phyloP scores from a whole-genome alignment of 805 yeast genomes.

The Wickerhamomyces bisporus region DNA sequence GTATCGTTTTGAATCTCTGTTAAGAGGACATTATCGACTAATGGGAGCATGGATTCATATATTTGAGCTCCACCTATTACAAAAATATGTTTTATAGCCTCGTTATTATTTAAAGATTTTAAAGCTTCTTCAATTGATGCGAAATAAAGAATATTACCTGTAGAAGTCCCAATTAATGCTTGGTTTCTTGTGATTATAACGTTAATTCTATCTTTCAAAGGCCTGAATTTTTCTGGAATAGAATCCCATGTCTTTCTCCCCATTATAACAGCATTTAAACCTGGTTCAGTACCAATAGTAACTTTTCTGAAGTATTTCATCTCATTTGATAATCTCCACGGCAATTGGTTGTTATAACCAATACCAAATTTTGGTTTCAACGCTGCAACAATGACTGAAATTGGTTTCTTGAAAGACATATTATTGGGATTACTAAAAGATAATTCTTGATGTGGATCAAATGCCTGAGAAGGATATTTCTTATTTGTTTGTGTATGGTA shows the following conservation, averaged over 20 bases:
- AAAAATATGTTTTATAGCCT: constrained; percentile 53
- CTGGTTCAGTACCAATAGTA: constrained; percentile 43
- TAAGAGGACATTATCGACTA: constrained; percentile 53
- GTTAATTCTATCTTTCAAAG: constrained; percentile 70
- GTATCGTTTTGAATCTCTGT: constrained; percentile 55
- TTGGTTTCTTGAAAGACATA: constrained; percentile 23
- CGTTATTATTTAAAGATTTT: constrained; percentile 20
- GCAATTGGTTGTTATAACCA: constrained; percentile 74
- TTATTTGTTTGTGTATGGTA: no score
- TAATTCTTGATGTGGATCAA: no score
- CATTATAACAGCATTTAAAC: constrained; percentile 80
- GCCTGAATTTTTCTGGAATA: constrained; percentile 79
- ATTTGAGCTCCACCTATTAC: constrained; percentile 93
- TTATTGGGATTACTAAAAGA: no score
- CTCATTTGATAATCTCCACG: constrained; percentile 84
- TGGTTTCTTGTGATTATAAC: constrained; percentile 59
- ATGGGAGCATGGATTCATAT: constrained; percentile 47
- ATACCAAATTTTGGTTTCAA: constrained; percentile 77
- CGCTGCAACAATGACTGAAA: constrained; percentile 81
- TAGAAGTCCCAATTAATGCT: no score
- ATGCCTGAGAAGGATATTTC: no score
- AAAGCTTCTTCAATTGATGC: constrained; percentile 42
- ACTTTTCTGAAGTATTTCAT: constrained; percentile 79
- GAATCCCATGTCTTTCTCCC: constrained; percentile 96
- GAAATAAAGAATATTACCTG: constrained; percentile 28